Evolutionary conservation across 352 stramenopile genomes (phyloP).

Genomic region (Globisporangium polare): DNA sequence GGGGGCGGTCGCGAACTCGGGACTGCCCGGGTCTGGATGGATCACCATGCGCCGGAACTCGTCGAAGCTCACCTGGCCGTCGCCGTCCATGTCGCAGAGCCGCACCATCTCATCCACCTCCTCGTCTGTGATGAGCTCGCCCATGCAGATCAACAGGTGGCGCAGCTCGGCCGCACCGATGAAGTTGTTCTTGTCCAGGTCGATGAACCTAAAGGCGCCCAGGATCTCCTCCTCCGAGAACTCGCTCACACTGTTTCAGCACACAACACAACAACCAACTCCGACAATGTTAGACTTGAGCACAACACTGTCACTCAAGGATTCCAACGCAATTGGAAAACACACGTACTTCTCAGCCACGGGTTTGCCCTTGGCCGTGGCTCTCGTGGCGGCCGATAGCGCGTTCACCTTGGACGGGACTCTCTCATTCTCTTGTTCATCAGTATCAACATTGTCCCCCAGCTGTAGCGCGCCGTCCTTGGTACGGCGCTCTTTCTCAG

Average conservation of each 20-base stretch:
- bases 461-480: slow-evolving; percentile 43
- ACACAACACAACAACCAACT: background rate
- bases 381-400: slow-evolving; percentile 17
- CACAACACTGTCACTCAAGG: background rate
- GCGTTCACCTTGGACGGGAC: slow-evolving; percentile 12
- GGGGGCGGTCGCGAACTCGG: slow-evolving; percentile 62
- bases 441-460: slow-evolving; percentile 9
- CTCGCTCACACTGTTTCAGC: slow-evolving; percentile 27
- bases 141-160: slow-evolving; percentile 94
- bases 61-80: slow-evolving; percentile 91
- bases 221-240: slow-evolving; percentile 93
- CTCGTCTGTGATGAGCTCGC: slow-evolving; percentile 94
- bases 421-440: background rate
- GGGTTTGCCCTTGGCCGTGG: slow-evolving; percentile 17
- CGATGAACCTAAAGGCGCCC: slow-evolving; percentile 88
- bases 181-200: slow-evolving; percentile 93
- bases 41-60: slow-evolving; percentile 89
- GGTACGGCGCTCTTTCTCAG: slow-evolving; percentile 63
- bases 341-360: slow-evolving; percentile 26
- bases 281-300: background rate
- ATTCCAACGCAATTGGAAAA: background rate
- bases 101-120: slow-evolving; percentile 93
- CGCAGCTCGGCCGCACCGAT: slow-evolving; percentile 91
- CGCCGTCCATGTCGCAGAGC: slow-evolving; percentile 91
- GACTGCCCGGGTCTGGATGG: slow-evolving; percentile 83